Evolutionary conservation across 2,329 filamentous ascomycete genomes (phyloP), one percentile per base, ranked within the genome.

Genomic region (Fusarium oligoseptatum): DNA sequence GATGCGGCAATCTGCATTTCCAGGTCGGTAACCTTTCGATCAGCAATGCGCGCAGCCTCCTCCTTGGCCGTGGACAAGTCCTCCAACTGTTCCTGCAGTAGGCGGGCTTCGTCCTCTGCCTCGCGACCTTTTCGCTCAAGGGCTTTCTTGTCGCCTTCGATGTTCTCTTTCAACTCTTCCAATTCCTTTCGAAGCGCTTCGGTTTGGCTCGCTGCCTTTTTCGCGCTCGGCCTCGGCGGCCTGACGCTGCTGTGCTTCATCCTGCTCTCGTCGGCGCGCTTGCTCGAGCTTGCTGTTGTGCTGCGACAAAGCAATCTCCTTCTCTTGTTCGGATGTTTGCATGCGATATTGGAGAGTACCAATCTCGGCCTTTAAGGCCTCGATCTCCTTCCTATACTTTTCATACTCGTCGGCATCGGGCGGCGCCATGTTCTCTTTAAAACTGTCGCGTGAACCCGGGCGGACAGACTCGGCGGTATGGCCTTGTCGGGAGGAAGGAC

Each of bases 281-380:
- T 97, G 95, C 71, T 96, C 91, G 24, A 98, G 83, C 78, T 98
- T 96, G 77, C 94, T 93, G 74, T 95, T 93, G 77, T 97, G 93
- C 71, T 94, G 92, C 17, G 98, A 87, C 11, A 91, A 88, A 57
- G 92, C 87, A 78, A 98, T 89, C 67, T 97, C 95, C 77, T 94
- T 92, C 80, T 98, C 96, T 77, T 98, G 94, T 78, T 96, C 95
- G 63, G 94, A 86, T 20, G 94, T 96, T 78, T 95, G 94, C 75
- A 98, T 88, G 68, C 96, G 94, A 84, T 98, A 99, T 71, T 92
- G 92, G 60, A 98, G 86, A 0, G 95, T 94, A 71, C 95, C 97
- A 48, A 98, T 87, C 83, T 98, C 95, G 2, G 96, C 94, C 80
- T 96, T 95, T 29, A 98, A 88, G 74, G 95, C 93, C 79, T 98